phyloP scores from a whole-genome alignment of 495 filamentous ascomycete genomes.

The Neurospora sp. region DNA sequence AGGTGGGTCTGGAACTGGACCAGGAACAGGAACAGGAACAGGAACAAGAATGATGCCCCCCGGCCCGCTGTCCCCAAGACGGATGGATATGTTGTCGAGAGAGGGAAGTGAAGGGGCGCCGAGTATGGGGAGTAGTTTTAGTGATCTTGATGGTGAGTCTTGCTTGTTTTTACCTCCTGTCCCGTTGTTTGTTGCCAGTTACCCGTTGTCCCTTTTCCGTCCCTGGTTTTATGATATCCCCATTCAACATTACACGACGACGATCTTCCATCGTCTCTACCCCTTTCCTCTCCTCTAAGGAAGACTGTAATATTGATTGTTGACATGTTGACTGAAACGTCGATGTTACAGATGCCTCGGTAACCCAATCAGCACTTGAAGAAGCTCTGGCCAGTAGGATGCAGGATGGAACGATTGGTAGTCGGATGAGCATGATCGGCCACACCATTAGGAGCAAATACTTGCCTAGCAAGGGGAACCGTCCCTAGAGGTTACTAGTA shows the following conservation, averaged over 20 bases:
- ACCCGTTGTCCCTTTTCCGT: not conserved
- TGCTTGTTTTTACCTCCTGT: not conserved
- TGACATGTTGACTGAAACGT: not conserved
- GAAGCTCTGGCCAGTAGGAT: conserved; percentile 90
- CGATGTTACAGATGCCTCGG: conserved; percentile 61
- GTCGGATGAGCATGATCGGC: conserved; percentile 76
- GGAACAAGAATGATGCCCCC: not conserved
- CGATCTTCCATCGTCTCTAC: not conserved
- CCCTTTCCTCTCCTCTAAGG: not conserved
- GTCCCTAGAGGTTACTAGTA: not conserved
- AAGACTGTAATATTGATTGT: conserved; percentile 2
- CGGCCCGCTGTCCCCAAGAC: conserved; percentile 38
- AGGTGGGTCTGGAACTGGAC: not conserved
- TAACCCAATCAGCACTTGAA: conserved; percentile 88
- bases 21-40: not conserved
- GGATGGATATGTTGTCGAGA: conserved; percentile 46
- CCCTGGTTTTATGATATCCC: no score
- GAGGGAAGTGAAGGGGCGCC: conserved; percentile 80
- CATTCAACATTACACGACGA: no score
- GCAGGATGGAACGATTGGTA: conserved; percentile 64
- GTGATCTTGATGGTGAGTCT: conserved; percentile 82
- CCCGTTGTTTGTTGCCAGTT: not conserved
- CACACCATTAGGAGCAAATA: conserved; percentile 47
- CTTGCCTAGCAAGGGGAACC: conserved; percentile 14
- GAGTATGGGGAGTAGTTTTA: conserved; percentile 97